Base-by-base conservation (phyloP, 164 flowering plant genomes). In the Liquidambar formosana region DNA sequence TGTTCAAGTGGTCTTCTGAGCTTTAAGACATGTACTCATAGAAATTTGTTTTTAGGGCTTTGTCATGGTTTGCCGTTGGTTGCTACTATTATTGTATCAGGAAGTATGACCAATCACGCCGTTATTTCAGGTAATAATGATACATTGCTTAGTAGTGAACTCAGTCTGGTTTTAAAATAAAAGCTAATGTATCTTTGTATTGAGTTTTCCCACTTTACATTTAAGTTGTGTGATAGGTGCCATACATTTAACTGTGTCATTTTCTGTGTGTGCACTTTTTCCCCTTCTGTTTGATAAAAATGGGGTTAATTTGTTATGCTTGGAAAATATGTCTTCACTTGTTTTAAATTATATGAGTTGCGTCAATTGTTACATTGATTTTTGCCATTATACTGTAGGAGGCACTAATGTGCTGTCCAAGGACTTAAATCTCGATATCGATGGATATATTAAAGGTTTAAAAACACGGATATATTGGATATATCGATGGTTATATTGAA, bases 31-130 rank as follows among this genome's bases (percentile, higher is more conserved):
- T 28, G 28, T 33, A 28, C 6, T 57, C 43, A 23, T 57, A 26
- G 53, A 19, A 49, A 41, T 21, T 54, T 43, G 15, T 67, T 13
- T 75, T 44, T 75, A 93, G 99, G 81, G 97, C 98, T 45, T 77
- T 93, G 61, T 88, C 99, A 65, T 96, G 99, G 98, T 96, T 92
- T 85, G 96, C 99, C 66, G 98, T 96, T 75, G 99, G 99, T 70
- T 96, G 98, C 83, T 96, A 96, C 81, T 96, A 93, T 78, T 92
- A 83, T 68, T 92, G 96, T 78, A 93, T 92, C 71, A 93, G 90
- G 78, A 93, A 96, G 78, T 92, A 84, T 80, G 94, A 80, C 28
- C 92, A 92, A 74, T 86, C 98, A 78, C 87, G 91, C 26, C 90
- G 95, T 5, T 89, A 85, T 83, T 96, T 92, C 85, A 80, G 98